These are phyloP conservation scores for Boletus edulis DNA, from an alignment of 768 basidiomycete species.

Conservation along the genomic window DNA sequence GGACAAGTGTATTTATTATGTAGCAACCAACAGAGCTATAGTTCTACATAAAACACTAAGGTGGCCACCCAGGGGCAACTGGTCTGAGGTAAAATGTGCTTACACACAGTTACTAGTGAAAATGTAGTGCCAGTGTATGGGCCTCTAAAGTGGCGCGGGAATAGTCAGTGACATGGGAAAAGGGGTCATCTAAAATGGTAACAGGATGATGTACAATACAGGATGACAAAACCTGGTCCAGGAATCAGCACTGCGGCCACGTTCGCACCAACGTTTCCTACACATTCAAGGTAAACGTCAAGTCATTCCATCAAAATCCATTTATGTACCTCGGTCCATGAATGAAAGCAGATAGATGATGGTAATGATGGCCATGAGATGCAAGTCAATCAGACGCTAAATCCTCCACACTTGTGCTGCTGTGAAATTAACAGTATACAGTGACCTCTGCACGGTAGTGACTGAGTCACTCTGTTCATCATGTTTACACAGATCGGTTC, in stretches of 20 bases:
- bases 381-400: not conserved
- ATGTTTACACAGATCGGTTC: not conserved
- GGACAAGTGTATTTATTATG: too few species aligned
- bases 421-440: not conserved
- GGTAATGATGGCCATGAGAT: not conserved
- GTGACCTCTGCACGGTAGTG: not conserved
- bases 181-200: too few species aligned
- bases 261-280: slow-evolving; percentile 2
- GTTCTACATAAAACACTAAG: too few species aligned
- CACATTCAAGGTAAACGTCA: not conserved
- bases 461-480: not conserved
- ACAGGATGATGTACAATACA: too few species aligned
- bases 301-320: not conserved
- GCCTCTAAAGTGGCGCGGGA: too few species aligned
- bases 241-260: not conserved
- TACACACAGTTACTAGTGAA: too few species aligned
- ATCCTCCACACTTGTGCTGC: not conserved
- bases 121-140: too few species aligned
- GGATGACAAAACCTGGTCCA: too few species aligned
- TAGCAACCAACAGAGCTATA: too few species aligned
- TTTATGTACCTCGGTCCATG: not conserved
- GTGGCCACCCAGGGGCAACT: too few species aligned
- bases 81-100: too few species aligned
- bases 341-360: slow-evolving; percentile 1
- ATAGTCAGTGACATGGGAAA: too few species aligned